These are phyloP conservation scores for Elongisporangium prolatum DNA, from an alignment of 352 stramenopile species.

Conservation along the genomic window DNA sequence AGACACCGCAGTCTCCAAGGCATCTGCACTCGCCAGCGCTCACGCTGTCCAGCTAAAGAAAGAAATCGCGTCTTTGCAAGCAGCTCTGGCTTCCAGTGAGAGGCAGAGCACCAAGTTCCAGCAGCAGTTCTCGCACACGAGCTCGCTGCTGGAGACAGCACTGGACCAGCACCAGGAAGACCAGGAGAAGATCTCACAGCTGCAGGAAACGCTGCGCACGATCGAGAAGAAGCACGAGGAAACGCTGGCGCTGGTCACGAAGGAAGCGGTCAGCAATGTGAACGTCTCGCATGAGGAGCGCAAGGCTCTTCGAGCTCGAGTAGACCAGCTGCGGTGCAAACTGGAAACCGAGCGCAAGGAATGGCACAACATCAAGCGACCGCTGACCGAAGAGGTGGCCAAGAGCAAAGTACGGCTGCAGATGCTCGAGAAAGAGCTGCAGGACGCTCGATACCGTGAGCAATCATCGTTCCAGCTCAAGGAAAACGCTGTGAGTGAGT, in stretches of 20 bases:
- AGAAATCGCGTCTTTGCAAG: constrained; percentile 59
- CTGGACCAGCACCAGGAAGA: constrained; percentile 74
- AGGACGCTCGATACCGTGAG: constrained; percentile 57
- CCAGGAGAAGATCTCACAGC: constrained; percentile 36
- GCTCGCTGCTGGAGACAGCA: constrained; percentile 61
- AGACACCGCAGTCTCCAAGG: constrained; percentile 45
- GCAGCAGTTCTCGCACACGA: constrained; percentile 63
- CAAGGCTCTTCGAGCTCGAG: constrained; percentile 55
- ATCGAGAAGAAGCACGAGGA: constrained; percentile 65
- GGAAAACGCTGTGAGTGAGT: constrained; percentile 56
- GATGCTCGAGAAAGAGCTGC: constrained; percentile 62
- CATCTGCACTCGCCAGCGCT: constrained; percentile 41
- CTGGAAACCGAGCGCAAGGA: constrained; percentile 67
- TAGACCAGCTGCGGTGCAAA: constrained; percentile 63
- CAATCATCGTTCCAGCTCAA: constrained; percentile 62
- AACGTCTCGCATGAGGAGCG: constrained; percentile 60
- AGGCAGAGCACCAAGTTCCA: constrained; percentile 39
- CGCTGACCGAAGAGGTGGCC: constrained; percentile 50
- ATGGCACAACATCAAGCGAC: constrained; percentile 45
- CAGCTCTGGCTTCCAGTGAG: constrained; percentile 32
- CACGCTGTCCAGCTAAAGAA: constrained; percentile 76
- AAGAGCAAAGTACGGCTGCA: constrained; percentile 41
- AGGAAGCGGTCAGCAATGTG: constrained; percentile 46
- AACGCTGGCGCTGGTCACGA: constrained; percentile 45
- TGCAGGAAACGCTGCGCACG: constrained; percentile 50